Evolutionary conservation across 2,329 filamentous ascomycete species (phyloP).

Genomic region (Ophiostoma perfectum): DNA sequence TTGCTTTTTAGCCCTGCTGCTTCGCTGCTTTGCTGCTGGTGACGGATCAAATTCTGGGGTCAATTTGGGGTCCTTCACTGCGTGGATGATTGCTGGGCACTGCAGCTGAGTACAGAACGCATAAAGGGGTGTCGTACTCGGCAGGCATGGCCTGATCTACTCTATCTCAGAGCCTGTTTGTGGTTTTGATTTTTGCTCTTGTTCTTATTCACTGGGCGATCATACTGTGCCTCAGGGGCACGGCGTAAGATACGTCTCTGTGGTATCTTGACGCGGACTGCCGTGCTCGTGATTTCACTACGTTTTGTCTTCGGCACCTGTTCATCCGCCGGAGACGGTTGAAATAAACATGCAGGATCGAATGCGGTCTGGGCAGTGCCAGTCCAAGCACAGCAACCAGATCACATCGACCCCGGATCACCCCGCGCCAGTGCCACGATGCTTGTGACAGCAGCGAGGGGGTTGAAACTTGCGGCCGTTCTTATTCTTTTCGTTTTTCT

Average conservation of each 20-base stretch:
- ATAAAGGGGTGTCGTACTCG: neutral
- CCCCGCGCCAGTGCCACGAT: neutral
- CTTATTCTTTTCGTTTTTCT: no score
- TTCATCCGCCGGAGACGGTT: neutral
- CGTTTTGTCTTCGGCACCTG: neutral
- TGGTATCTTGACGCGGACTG: neutral
- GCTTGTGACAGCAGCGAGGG: neutral
- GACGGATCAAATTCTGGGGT: no score
- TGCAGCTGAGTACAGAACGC: neutral
- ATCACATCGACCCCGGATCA: conserved; percentile 1
- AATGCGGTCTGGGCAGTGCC: neutral
- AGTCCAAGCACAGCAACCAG: neutral
- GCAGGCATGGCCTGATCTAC: no score
- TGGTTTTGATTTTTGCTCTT: no score
- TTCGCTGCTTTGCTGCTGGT: no score
- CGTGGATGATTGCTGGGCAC: no score
- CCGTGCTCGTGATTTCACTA: neutral
- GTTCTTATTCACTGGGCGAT: no score
- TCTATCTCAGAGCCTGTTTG: no score
- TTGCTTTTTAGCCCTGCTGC: no score
- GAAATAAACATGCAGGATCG: neutral
- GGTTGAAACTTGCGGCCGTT: neutral
- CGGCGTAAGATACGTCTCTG: neutral
- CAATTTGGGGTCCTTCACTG: no score
- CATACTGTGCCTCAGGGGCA: no score